These are phyloP conservation scores for Lasiosphaeris hirsuta DNA, from an alignment of 495 filamentous ascomycete species.

Conservation along the genomic window DNA sequence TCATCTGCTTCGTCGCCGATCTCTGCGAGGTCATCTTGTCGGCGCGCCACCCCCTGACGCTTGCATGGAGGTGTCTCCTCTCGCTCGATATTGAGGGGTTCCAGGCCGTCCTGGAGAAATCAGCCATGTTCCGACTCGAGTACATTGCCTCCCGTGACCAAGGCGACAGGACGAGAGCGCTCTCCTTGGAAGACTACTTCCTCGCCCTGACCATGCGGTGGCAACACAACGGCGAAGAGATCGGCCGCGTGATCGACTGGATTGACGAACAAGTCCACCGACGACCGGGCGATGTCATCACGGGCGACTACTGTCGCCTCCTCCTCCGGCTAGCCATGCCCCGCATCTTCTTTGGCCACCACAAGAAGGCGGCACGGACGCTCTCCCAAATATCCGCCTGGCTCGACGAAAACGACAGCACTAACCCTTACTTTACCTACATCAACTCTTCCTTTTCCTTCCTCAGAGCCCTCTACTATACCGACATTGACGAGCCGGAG, in stretches of 20 bases:
- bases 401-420: background rate
- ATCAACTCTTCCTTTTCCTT: background rate
- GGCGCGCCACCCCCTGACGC: constrained; percentile 17
- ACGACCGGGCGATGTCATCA: background rate
- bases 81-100: constrained; percentile 9
- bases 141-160: constrained; percentile 12
- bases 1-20: constrained; percentile 18
- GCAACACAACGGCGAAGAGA: constrained; percentile 1
- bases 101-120: constrained; percentile 12
- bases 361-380: constrained; percentile 9
- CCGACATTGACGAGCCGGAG: background rate
- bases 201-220: constrained; percentile 10
- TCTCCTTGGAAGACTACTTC: constrained; percentile 13
- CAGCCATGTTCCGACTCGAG: constrained; percentile 12
- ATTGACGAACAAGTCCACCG: background rate
- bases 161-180: background rate
- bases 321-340: constrained; percentile 14
- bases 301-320: constrained; percentile 13
- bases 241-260: constrained; percentile 10
- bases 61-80: constrained; percentile 13
- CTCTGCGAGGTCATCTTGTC: constrained; percentile 18
- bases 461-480: background rate
- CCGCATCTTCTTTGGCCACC: constrained; percentile 10
- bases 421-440: background rate
- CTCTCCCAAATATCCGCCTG: constrained; percentile 3